phyloP scores from a whole-genome alignment of 2,329 filamentous ascomycete genomes.

The Apiospora saccharicola region DNA sequence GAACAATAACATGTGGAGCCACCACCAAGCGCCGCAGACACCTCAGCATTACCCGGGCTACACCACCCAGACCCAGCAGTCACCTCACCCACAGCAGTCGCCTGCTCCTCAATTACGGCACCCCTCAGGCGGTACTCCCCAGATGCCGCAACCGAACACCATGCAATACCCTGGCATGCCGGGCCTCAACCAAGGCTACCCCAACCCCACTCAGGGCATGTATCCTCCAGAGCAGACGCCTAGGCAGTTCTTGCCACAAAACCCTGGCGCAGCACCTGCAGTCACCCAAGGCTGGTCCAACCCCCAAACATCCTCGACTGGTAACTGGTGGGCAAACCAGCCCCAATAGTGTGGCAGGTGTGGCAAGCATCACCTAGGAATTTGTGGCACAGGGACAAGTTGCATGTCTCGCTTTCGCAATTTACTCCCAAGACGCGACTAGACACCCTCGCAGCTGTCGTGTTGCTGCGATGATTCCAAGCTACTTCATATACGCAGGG shows the following conservation, averaged over 20 bases:
- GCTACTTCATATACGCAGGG: conserved; percentile 23
- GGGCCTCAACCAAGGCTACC: conserved; percentile 65
- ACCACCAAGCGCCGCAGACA: conserved; percentile 62
- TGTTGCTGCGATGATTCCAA: conserved; percentile 22
- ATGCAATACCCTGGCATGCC: conserved; percentile 72
- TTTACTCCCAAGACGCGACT: neutral
- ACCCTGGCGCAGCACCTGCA: conserved; percentile 57
- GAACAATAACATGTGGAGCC: conserved; percentile 68
- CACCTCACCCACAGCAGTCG: conserved; percentile 61
- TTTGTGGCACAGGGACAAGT: too few species aligned
- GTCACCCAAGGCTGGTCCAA: conserved; percentile 62
- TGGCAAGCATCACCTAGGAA: too few species aligned
- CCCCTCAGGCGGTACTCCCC: conserved; percentile 54
- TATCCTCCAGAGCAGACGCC: conserved; percentile 69
- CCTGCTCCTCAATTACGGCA: conserved; percentile 68
- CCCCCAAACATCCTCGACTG: conserved; percentile 68
- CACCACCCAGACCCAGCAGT: conserved; percentile 57
- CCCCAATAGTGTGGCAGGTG: conserved; percentile 46
- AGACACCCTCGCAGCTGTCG: neutral
- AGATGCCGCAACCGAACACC: conserved; percentile 58
- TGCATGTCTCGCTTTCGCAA: too few species aligned
- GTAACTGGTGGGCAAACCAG: conserved; percentile 62
- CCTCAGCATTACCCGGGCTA: conserved; percentile 64
- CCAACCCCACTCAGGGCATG: conserved; percentile 62
- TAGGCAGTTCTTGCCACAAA: conserved; percentile 73